Conservation (phyloP, 169 alveolate genomes). For the Miamiensis avidus region DNA sequence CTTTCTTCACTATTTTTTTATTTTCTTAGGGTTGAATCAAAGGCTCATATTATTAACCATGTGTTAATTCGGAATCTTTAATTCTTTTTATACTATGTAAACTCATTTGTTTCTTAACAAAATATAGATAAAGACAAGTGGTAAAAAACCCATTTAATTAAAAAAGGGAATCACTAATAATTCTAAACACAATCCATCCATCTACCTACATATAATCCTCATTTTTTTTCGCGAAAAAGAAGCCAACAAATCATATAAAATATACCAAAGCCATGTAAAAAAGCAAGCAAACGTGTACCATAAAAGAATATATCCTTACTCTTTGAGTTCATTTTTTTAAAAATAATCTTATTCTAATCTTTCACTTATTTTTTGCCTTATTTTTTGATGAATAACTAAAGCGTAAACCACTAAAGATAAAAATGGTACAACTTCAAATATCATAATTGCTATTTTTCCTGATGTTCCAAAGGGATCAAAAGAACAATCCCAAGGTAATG, state of each 20-base stretch:
- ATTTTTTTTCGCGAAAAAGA: neutral
- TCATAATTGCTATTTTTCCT: neutral
- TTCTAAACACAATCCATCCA: neutral
- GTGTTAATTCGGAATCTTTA: neutral
- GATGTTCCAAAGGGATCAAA: neutral
- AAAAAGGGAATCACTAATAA: neutral
- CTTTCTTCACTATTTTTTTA: too few relatives aligned
- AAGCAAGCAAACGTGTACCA: neutral
- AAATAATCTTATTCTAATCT: neutral
- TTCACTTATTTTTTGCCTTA: neutral
- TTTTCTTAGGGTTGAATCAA: neutral
- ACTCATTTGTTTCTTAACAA: neutral
- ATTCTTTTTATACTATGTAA: neutral
- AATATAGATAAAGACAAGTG: neutral
- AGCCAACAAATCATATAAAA: neutral
- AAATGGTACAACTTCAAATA: neutral
- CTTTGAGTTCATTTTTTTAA: neutral
- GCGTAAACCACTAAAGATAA: neutral
- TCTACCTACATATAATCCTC: too few relatives aligned
- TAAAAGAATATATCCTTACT: neutral
- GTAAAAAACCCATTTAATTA: neutral
- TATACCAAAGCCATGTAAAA: neutral
- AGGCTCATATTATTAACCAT: neutral
- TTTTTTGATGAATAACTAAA: neutral
- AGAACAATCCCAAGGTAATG: neutral